These are phyloP conservation scores for Trichosporon faecale DNA, from an alignment of 1,284 basidiomycete genomes.

Conservation along the genomic window DNA sequence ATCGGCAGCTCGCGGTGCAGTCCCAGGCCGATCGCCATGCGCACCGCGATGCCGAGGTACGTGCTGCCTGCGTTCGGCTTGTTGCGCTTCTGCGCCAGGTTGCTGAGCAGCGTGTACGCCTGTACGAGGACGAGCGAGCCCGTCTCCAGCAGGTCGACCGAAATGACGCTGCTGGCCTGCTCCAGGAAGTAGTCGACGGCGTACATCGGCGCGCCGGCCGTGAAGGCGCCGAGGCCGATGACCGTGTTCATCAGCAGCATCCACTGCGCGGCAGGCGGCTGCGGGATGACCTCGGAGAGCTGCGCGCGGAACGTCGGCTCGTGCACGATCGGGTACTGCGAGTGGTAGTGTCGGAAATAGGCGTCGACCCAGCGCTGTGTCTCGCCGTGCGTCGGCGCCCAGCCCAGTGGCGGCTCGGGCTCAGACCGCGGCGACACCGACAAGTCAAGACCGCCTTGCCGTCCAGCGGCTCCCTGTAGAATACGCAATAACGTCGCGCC, in stretches of 20 bases:
- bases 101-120: slow-evolving; percentile 31
- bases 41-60: slow-evolving; percentile 34
- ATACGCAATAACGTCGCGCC: slow-evolving; percentile 31
- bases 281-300: slow-evolving; percentile 27
- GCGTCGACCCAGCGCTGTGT: slow-evolving; percentile 24
- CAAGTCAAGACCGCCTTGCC: not conserved
- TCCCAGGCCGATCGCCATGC: slow-evolving; percentile 38
- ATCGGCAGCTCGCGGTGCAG: slow-evolving; percentile 33
- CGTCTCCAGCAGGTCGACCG: slow-evolving; percentile 29
- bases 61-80: slow-evolving; percentile 29
- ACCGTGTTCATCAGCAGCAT: slow-evolving; percentile 25
- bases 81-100: slow-evolving; percentile 35
- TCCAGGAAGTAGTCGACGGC: slow-evolving; percentile 30
- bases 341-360: slow-evolving; percentile 34
- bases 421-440: not conserved
- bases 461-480: slow-evolving; percentile 20
- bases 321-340: slow-evolving; percentile 35
- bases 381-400: slow-evolving; percentile 6
- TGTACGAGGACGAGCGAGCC: slow-evolving; percentile 32
- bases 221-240: slow-evolving; percentile 33
- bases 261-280: slow-evolving; percentile 28
- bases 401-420: not conserved
- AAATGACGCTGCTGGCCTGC: slow-evolving; percentile 19
- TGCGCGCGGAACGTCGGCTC: slow-evolving; percentile 35
- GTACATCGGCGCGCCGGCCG: slow-evolving; percentile 25